Conservation (phyloP, 306 rosid genomes). For the Cucurbita moschata region DNA sequence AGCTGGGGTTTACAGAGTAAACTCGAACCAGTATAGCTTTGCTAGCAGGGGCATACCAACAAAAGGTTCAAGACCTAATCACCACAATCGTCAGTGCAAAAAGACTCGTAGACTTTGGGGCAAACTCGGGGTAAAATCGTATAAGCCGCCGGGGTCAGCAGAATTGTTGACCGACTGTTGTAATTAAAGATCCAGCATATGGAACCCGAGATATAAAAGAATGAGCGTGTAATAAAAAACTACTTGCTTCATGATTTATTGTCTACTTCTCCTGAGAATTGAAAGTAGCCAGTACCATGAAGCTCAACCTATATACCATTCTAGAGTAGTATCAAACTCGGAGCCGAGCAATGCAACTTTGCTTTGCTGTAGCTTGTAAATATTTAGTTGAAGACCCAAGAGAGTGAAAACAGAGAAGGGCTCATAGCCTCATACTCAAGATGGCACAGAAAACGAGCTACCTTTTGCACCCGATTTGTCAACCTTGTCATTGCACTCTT, state of each 20-base stretch:
- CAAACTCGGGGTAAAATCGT: too few species aligned
- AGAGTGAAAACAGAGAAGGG: not conserved
- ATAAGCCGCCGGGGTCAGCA: too few species aligned
- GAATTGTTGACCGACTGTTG: not conserved
- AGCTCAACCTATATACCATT: not conserved
- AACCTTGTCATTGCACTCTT: conserved; percentile 98
- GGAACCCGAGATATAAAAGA: not conserved
- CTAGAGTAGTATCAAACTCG: not conserved
- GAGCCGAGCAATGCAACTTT: not conserved
- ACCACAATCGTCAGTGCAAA: too few species aligned
- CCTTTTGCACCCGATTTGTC: conserved; percentile 97
- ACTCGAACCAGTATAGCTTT: not conserved
- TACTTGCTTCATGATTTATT: not conserved
- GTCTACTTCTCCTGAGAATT: not conserved
- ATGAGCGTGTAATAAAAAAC: not conserved
- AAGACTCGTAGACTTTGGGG: too few species aligned
- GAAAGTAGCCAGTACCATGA: not conserved
- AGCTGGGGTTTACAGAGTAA: not conserved
- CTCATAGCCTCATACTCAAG: not conserved
- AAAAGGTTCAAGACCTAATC: too few species aligned
- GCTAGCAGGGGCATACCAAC: too few species aligned
- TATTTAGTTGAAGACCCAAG: not conserved
- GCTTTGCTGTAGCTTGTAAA: not conserved
- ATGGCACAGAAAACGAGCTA: conserved; percentile 1
- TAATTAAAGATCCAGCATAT: not conserved